These are phyloP conservation scores for Talaromyces thailandensis DNA, from an alignment of 495 filamentous ascomycete genomes.

Conservation along the genomic window DNA sequence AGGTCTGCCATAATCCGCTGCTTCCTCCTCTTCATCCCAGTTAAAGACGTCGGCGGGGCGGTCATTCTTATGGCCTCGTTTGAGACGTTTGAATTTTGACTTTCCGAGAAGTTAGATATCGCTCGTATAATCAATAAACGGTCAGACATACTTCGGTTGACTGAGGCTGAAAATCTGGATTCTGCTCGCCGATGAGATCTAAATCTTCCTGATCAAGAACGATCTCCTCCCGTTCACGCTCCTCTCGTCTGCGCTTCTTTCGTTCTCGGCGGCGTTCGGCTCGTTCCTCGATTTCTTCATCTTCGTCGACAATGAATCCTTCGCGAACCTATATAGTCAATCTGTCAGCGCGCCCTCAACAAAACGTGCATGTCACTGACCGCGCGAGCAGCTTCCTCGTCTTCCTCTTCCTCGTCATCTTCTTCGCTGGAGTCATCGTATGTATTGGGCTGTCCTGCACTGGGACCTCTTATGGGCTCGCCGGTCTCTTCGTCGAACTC, in stretches of 20 bases:
- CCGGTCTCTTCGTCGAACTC: constrained; percentile 77
- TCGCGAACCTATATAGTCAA: constrained; percentile 57
- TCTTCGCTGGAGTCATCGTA: constrained; percentile 86
- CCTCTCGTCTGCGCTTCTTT: constrained; percentile 60
- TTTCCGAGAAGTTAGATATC: constrained; percentile 23
- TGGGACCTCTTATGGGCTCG: constrained; percentile 41
- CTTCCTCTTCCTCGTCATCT: constrained; percentile 93
- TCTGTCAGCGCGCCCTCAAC: neutral
- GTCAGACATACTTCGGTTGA: constrained; percentile 48
- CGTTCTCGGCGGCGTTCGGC: constrained; percentile 51
- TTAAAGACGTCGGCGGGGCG: constrained; percentile 72
- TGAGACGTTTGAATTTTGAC: constrained; percentile 90
- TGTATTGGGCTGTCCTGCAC: constrained; percentile 27
- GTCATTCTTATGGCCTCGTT: constrained; percentile 80
- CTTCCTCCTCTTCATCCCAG: constrained; percentile 84
- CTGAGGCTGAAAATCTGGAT: constrained; percentile 58
- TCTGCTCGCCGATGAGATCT: constrained; percentile 78
- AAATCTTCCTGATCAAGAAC: constrained; percentile 91
- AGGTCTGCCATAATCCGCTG: constrained; percentile 48
- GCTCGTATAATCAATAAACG: neutral
- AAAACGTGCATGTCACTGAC: constrained; percentile 19
- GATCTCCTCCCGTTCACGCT: constrained; percentile 79
- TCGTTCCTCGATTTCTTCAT: constrained; percentile 68
- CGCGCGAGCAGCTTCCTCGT: constrained; percentile 61
- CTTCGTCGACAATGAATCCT: constrained; percentile 94